Conservation (phyloP, 2,329 filamentous ascomycete species). For the Fusarium devonianum region DNA sequence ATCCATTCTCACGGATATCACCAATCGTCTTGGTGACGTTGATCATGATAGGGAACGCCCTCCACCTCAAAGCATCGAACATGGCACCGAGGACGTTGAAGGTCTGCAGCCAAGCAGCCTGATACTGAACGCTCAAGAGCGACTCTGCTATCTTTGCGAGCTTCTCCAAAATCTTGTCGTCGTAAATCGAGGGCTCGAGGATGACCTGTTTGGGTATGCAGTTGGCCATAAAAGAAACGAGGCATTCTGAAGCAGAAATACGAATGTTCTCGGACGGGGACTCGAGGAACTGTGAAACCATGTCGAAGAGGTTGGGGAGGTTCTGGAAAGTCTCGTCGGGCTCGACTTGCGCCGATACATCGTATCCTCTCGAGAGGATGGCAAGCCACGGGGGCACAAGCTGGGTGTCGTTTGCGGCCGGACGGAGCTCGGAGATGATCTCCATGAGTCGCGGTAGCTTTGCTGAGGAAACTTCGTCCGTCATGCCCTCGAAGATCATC, state of each 20-base stretch:
- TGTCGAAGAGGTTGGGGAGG: slow-evolving; percentile 81
- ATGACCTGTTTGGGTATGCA: slow-evolving; percentile 86
- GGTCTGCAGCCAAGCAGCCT: slow-evolving; percentile 92
- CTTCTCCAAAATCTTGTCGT: slow-evolving; percentile 88
- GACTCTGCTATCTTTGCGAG: slow-evolving; percentile 75
- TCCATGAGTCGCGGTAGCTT: slow-evolving; percentile 91
- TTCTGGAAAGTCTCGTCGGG: slow-evolving; percentile 92
- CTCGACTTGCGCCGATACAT: slow-evolving; percentile 87
- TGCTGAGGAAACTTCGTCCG: slow-evolving; percentile 82
- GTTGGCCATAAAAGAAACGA: slow-evolving; percentile 91
- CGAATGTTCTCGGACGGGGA: slow-evolving; percentile 93
- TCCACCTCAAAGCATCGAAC: slow-evolving; percentile 88
- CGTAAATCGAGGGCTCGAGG: slow-evolving; percentile 87
- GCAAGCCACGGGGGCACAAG: slow-evolving; percentile 96
- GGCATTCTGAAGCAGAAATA: slow-evolving; percentile 90
- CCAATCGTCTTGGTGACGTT: slow-evolving; percentile 81
- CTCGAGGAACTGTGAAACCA: slow-evolving; percentile 82
- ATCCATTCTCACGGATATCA: slow-evolving; percentile 84
- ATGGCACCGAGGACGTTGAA: slow-evolving; percentile 88
- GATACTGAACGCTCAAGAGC: slow-evolving; percentile 87
- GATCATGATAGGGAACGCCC: slow-evolving; percentile 77
- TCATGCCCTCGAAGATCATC: slow-evolving; percentile 92
- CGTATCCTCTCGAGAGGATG: slow-evolving; percentile 91
- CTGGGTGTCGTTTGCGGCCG: slow-evolving; percentile 91
- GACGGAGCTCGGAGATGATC: slow-evolving; percentile 89